Percentiles rank a stretch among this genome's conserved stretches.
Conservation (phyloP, 2,329 filamentous ascomycete species). For the Fusarium staphyleae region DNA sequence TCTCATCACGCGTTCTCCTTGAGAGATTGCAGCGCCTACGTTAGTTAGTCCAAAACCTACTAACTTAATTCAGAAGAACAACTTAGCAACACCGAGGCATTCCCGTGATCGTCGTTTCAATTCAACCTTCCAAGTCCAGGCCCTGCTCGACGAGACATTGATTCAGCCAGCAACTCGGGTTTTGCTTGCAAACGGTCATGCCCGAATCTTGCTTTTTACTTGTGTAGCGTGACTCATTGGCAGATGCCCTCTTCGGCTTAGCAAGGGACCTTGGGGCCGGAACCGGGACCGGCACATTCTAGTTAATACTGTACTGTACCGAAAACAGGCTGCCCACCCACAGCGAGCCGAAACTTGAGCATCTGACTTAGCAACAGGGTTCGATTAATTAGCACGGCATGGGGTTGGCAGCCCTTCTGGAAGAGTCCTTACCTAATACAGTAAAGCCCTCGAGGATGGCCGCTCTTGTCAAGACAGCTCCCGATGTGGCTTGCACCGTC, state of each 20-base stretch:
- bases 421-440: conserved; percentile 32
- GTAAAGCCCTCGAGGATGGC: conserved; percentile 12
- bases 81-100: conserved; percentile 19
- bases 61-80: conserved; percentile 1
- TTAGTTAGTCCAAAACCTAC: conserved; percentile 7
- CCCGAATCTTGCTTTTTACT: conserved; percentile 1
- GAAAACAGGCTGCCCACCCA: conserved; percentile 28
- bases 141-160: background rate
- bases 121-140: conserved; percentile 3
- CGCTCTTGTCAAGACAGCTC: conserved; percentile 29
- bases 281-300: conserved; percentile 24
- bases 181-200: conserved; percentile 6
- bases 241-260: conserved; percentile 7
- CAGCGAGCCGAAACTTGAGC: conserved; percentile 30
- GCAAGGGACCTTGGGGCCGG: conserved; percentile 17
- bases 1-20: conserved; percentile 14
- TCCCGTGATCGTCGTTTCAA: conserved; percentile 14
- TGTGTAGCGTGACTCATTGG: conserved; percentile 31
- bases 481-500: conserved; percentile 38
- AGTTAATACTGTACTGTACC: too few relatives aligned
- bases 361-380: conserved; percentile 41
- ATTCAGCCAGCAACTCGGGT: background rate
- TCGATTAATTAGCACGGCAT: conserved; percentile 36
- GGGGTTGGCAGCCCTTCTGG: conserved; percentile 29
- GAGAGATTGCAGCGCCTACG: conserved; percentile 12